A percentile compares a stretch with the other conserved stretches of the same genome.
Conservation (phyloP, 495 filamentous ascomycete genomes). For the Parmelia sp. region DNA sequence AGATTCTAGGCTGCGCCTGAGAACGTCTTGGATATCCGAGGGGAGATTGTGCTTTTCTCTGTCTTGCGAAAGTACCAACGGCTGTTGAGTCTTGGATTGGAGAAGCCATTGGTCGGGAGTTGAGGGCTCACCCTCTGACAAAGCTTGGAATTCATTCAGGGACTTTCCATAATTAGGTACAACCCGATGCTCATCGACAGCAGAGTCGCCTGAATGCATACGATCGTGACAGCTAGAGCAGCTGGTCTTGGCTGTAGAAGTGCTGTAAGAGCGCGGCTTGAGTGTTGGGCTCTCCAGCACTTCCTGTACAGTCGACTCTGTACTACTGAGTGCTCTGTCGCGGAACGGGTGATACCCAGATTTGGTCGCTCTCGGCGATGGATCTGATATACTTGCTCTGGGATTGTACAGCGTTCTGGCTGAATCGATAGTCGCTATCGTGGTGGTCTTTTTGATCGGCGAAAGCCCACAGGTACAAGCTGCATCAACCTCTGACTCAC, state of each 20-base stretch:
- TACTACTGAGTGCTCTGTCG: not conserved
- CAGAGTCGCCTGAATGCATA: not conserved
- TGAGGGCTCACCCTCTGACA: not conserved
- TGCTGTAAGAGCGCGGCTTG: not conserved
- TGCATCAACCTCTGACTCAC: not conserved
- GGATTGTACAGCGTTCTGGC: not conserved
- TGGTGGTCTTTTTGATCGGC: not conserved
- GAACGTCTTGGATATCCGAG: slow-evolving; percentile 5
- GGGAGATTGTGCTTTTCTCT: slow-evolving; percentile 12
- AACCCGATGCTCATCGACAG: not conserved
- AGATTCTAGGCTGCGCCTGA: slow-evolving; percentile 7
- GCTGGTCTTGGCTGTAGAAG: slow-evolving; percentile 1
- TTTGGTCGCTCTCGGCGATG: not conserved
- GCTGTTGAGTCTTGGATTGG: not conserved
- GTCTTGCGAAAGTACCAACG: slow-evolving; percentile 4
- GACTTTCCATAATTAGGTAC: not conserved
- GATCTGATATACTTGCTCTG: not conserved
- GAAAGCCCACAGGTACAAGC: not conserved
- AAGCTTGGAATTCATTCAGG: not conserved
- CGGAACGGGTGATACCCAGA: not conserved
- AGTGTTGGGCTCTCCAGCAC: not conserved
- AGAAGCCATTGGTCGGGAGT: not conserved
- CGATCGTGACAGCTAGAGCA: not conserved
- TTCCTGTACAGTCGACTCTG: not conserved
- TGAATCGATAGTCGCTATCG: not conserved